These are phyloP conservation scores for Buddleja alternifolia DNA, from an alignment of 257 asterid genomes.

Conservation along the genomic window DNA sequence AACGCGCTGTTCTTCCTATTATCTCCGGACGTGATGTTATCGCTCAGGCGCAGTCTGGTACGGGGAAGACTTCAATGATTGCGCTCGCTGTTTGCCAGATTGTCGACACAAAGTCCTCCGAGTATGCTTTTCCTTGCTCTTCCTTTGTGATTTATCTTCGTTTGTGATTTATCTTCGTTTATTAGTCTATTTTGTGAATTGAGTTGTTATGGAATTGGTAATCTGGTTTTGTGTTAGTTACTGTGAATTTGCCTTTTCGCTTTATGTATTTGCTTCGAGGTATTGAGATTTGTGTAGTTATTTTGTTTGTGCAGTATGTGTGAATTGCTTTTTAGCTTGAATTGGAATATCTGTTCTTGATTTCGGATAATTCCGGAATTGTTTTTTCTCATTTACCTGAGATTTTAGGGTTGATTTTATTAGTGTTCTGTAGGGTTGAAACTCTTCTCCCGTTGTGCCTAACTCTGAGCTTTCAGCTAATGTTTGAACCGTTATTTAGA, in stretches of 20 bases:
- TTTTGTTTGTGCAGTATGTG: not conserved
- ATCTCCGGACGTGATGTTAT: constrained; percentile 87
- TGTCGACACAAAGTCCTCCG: constrained; percentile 87
- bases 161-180: not conserved
- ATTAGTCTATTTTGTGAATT: not conserved
- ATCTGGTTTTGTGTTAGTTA: not conserved
- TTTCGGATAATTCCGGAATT: not conserved
- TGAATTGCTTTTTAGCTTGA: not conserved
- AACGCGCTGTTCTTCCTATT: constrained; percentile 81
- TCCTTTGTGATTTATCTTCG: not conserved
- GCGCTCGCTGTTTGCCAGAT: constrained; percentile 87
- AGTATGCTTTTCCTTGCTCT: constrained; percentile 46
- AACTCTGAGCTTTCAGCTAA: too few relatives aligned
- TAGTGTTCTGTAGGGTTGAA: not conserved
- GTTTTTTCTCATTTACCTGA: not conserved
- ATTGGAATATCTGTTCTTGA: not conserved
- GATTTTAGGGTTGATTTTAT: not conserved
- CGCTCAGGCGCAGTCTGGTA: constrained; percentile 94
- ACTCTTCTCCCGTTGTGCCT: not conserved
- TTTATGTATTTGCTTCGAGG: not conserved
- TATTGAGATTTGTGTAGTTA: not conserved
- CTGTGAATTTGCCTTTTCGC: not conserved
- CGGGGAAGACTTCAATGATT: constrained; percentile 96
- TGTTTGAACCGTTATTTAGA: too few relatives aligned
- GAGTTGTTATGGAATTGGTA: not conserved